Percentiles rank a stretch among this genome's conserved stretches.
Evolutionary conservation across 2,329 filamentous ascomycete species (phyloP).

Genomic region (Chaetomiaceae sp.): DNA sequence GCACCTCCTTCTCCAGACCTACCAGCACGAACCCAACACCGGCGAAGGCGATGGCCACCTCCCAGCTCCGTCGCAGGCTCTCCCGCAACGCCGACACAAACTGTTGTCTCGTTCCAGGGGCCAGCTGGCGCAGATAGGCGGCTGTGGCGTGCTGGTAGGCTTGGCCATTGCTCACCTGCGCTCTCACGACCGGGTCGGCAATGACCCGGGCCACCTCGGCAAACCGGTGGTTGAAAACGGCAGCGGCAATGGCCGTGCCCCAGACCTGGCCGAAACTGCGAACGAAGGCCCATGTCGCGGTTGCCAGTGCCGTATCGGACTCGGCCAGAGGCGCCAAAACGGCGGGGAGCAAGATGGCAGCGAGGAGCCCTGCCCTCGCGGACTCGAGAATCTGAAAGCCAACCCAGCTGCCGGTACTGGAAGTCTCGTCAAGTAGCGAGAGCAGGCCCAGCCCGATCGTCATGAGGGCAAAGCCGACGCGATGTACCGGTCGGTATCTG

Average conservation of each 20-base stretch:
- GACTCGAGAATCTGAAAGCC: constrained; percentile 36
- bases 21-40: constrained; percentile 22
- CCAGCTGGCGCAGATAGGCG: constrained; percentile 18
- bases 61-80: constrained; percentile 20
- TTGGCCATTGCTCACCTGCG: neutral
- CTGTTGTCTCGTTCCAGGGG: constrained; percentile 11
- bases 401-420: constrained; percentile 34
- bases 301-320: constrained; percentile 32
- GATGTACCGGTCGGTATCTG: neutral
- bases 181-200: neutral
- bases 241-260: constrained; percentile 39
- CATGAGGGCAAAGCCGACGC: neutral
- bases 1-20: constrained; percentile 21
- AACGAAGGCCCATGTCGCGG: constrained; percentile 39
- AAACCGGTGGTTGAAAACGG: neutral
- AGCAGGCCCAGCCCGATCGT: constrained; percentile 1
- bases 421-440: constrained; percentile 28
- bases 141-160: constrained; percentile 18
- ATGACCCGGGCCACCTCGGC: neutral
- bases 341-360: constrained; percentile 38
- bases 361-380: constrained; percentile 36
- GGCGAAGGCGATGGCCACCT: constrained; percentile 26
- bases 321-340: constrained; percentile 37
- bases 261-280: constrained; percentile 43
- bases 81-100: constrained; percentile 20